Evolutionary conservation across 2,329 filamentous ascomycete species (phyloP).

Genomic region (Diaporthe aspalathi): DNA sequence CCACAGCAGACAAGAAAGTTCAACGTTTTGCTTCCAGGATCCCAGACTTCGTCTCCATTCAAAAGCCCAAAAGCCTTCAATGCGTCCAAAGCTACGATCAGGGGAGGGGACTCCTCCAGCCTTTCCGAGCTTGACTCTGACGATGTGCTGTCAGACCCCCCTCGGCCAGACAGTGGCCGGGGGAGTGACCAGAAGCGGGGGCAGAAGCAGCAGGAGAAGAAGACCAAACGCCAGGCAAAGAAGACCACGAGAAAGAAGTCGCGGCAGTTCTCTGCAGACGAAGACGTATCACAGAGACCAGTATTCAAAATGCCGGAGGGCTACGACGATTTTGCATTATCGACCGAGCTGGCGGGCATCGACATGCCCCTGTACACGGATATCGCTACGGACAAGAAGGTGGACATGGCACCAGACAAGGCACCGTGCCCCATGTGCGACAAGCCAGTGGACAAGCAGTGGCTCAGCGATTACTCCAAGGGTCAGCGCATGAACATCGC

Average conservation of each 20-base stretch:
- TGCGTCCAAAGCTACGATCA: background rate
- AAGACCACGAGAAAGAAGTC: background rate
- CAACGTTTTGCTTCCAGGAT: constrained; percentile 32
- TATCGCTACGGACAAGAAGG: background rate
- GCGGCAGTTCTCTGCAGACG: background rate
- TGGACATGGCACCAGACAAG: constrained; percentile 9
- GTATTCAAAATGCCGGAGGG: constrained; percentile 35
- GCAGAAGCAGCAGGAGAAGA: background rate
- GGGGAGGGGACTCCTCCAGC: constrained; percentile 9
- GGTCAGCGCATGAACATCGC: constrained; percentile 63
- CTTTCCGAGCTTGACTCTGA: constrained; percentile 30
- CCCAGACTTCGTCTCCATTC: constrained; percentile 18
- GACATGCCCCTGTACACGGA: constrained; percentile 9
- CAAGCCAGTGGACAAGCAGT: constrained; percentile 63
- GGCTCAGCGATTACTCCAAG: constrained; percentile 65
- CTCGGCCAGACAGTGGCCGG: constrained; percentile 1
- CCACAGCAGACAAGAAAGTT: constrained; percentile 29
- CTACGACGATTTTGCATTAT: constrained; percentile 31
- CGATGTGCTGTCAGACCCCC: constrained; percentile 24
- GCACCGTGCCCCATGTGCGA: constrained; percentile 76
- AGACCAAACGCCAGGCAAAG: background rate
- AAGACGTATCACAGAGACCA: constrained; percentile 30
- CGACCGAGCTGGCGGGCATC: constrained; percentile 3
- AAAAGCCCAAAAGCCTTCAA: background rate
- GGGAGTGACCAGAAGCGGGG: background rate